phyloP scores from a whole-genome alignment of 257 asterid species.

The Fraxinus cuspidata region DNA sequence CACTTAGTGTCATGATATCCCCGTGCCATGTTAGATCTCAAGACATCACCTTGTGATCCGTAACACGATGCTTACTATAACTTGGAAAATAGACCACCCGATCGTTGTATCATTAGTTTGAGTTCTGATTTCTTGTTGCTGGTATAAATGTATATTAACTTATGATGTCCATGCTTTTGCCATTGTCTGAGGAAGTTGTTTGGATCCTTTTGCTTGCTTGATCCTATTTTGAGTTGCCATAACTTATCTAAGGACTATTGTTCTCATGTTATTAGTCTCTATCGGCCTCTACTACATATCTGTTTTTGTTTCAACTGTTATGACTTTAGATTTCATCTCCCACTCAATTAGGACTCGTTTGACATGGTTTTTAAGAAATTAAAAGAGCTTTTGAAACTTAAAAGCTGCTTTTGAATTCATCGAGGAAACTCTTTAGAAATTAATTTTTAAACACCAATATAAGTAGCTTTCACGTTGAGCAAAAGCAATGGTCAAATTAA shows the following conservation, averaged over 20 bases:
- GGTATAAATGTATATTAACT: neutral
- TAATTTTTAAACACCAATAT: too few species aligned
- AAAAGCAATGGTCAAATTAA: too few species aligned
- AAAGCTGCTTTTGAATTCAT: too few species aligned
- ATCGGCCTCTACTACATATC: neutral
- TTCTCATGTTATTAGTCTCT: neutral
- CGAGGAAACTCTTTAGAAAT: too few species aligned
- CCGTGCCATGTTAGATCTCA: too few species aligned
- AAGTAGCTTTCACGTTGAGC: too few species aligned
- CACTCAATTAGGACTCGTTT: neutral
- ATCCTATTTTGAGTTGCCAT: neutral
- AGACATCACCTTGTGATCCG: too few species aligned
- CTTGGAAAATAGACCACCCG: conserved; percentile 11
- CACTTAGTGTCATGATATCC: too few species aligned
- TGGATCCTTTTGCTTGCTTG: neutral
- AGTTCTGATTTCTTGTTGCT: neutral
- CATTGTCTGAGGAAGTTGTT: neutral
- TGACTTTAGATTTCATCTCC: neutral
- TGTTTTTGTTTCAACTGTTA: neutral
- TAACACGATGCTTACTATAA: conserved; percentile 20
- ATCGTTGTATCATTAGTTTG: neutral
- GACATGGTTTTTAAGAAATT: too few species aligned
- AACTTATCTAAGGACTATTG: neutral
- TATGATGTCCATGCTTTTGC: neutral
- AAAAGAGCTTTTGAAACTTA: too few species aligned